Evolutionary conservation across 148 eudicot genomes (phyloP), one percentile per base, ranked within the genome.

Genomic region (Chenopodium quinoa): DNA sequence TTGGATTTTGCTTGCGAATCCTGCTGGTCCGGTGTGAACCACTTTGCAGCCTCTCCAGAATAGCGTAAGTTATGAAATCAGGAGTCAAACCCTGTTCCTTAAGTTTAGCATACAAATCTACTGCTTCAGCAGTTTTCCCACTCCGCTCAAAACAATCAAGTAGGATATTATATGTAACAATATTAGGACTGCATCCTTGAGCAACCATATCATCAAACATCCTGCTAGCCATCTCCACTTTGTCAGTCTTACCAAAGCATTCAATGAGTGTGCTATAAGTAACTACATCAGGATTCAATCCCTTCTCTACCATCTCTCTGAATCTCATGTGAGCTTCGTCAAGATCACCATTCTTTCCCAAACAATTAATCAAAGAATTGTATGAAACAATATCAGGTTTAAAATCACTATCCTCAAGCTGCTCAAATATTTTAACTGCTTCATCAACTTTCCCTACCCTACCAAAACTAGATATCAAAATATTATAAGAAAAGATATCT

Each of bases 261-360:
- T 95, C 98, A 7, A 95, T 95, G 20, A 95, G 89, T 14, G 97
- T 95, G 86, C 98, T 95, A 75, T 89, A 95, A 1, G 98, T 92
- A 68, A 95, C 89, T 40, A 95, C 98, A 84, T 95, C 97, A 64
- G 98, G 97, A 78, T 85, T 91, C 75, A 93, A 78, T 16, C 97
- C 97, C 85, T 88, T 95, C 83, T 95, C 98, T 82, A 89, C 93
- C 98, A 95, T 95, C 83, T 95, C 98, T 80, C 83, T 89, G 82
- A 95, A 92, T 83, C 92, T 92, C 90, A 95, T 90, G 84, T 95
- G 98, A 19, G 98, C 98, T 88, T 95, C 97, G 63, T 93, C 98
- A 46, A 95, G 71, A 87, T 95, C 86, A 32, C 98, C 98, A 78
- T 93, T 93, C 87, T 95, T 95, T 70, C 98, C 98, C 76, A 95